Evolutionary conservation across 2,329 filamentous ascomycete genomes (phyloP), one percentile per base, ranked within the genome.

Genomic region (Aspergillus transmontanensis): DNA sequence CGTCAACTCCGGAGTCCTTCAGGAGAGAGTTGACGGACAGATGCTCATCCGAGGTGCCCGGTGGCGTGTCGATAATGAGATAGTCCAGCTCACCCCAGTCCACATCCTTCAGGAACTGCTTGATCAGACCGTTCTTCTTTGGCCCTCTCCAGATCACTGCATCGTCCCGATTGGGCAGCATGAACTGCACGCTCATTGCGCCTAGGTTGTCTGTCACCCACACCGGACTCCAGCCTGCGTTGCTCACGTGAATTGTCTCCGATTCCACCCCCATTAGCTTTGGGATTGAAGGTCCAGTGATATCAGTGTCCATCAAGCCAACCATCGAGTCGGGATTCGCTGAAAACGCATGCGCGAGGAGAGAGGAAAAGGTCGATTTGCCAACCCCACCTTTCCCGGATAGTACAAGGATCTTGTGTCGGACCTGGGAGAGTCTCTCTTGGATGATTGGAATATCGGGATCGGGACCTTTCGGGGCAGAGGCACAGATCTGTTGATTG

Each of bases 201-300:
- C 90, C 92, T 4, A 99, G 83, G 72, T 98, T 99, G 71, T 98
- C 95, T 71, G 89, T 87, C 19, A 97, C 94, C 92, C 94, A 98
- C 16, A 98, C 94, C 0, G 95, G 95, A 74, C 90, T 93, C 95
- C 94, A 97, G 2, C 95, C 95, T 1, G 90, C 87, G 59, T 87
- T 90, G 74, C 90, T 95, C 59, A 97, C 88, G 76, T 99, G 95
- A 58, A 99, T 95, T 1, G 91, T 96, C 80, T 99, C 94, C 30
- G 88, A 83, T 78, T 97, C 94, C 1, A 97, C 94, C 39, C 95
- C 95, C 89, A 99, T 94, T 94, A 99, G 98, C 82, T 97, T 97
- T 23, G 95, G 95, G 72, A 99, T 97, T 67, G 89, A 93, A 0
- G 95, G 95, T 0, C 95, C 95, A 80, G 93, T 97, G 66, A 99